Base-by-base conservation (phyloP, 768 basidiomycete genomes). In the Pluteus cervinus region DNA sequence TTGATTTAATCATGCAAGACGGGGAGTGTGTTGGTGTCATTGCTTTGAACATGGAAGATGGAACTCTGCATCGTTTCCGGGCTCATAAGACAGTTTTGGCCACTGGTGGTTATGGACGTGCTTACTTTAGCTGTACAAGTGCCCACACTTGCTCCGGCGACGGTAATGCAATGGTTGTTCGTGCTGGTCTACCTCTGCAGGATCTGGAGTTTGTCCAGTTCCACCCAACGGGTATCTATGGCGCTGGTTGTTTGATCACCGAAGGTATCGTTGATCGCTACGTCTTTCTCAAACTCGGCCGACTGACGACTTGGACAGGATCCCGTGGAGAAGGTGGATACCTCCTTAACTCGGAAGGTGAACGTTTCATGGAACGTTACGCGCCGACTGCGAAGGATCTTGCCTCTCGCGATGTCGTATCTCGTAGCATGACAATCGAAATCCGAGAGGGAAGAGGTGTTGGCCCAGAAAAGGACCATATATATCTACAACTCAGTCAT, bases 331-430 rank as follows among this genome's bases (percentile, higher is more conserved):
- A 99, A 63, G 96, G 96, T 68, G 96, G 96, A 46, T 98, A 98
- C 67, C 73, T 99, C 47, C 69, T 99, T 57, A 98, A 99, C 70
- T 88, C 91, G 7, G 86, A 98, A 71, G 96, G 96, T 58, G 96
- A 99, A 65, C 86, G 96, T 42, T 99, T 99, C 73, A 99, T 99
- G 96, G 94, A 98, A 64, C 89, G 94, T 61, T 98, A 98, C 61
- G 96, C 96, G 0, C 96, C 96, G 7, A 97, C 94, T 29, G 96
- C 96, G 45, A 98, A 98, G 73, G 96, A 99, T 73, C 79, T 99
- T 49, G 96, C 96, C 28, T 99, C 96, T 31, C 92, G 96, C 56
- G 96, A 99, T 56, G 96, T 99, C 55, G 96, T 99, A 23, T 98
- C 96, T 33, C 91, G 96, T 52, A 92, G 89, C 36, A 99, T 98